These are phyloP conservation scores for Podospora didyma DNA, from an alignment of 495 filamentous ascomycete genomes.

Conservation along the genomic window DNA sequence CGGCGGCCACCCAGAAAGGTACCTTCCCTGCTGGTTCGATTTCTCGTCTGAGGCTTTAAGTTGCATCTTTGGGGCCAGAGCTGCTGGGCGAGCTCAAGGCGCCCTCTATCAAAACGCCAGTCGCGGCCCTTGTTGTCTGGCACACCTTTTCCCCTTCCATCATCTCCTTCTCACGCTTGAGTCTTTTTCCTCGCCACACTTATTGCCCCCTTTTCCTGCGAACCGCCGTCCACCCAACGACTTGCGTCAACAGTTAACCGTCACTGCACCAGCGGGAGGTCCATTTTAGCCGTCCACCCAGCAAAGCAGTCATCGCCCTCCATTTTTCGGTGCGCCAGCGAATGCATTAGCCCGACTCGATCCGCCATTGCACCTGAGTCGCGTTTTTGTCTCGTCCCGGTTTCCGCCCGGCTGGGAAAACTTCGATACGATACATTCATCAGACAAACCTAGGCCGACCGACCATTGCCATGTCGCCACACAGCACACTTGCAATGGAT, in stretches of 20 bases:
- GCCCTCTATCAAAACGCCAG: not conserved
- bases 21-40: no score
- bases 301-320: not conserved
- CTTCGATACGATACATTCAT: not conserved
- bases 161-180: not conserved
- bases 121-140: not conserved
- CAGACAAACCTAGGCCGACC: not conserved
- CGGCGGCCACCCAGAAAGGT: no score
- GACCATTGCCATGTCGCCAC: conserved; percentile 21
- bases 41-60: not conserved
- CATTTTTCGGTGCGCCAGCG: not conserved
- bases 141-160: not conserved
- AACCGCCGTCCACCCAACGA: not conserved
- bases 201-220: not conserved
- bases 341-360: not conserved
- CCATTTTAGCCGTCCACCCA: not conserved
- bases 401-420: not conserved
- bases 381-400: not conserved
- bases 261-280: not conserved
- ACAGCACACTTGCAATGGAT: conserved; percentile 21
- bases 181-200: not conserved
- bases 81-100: not conserved
- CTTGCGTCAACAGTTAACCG: not conserved
- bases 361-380: not conserved
- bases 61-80: not conserved